Conservation (phyloP, 495 filamentous ascomycete species). For the Hypomontagnella submonticulosa region DNA sequence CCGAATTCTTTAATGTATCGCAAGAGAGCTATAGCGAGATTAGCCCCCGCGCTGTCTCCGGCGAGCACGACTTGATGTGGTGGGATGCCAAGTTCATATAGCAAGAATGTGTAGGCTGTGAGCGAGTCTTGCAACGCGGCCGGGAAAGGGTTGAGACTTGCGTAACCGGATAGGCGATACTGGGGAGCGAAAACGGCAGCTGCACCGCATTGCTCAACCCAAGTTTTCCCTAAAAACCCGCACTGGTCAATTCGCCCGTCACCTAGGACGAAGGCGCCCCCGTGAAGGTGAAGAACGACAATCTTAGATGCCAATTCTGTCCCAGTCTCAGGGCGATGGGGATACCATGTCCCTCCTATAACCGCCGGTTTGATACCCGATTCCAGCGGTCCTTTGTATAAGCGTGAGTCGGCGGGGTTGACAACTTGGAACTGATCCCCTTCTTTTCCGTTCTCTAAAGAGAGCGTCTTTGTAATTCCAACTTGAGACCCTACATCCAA, state of each 20-base stretch:
- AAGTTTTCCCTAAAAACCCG: constrained; percentile 28
- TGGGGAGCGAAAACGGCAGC: constrained; percentile 54
- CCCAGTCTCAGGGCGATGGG: constrained; percentile 6
- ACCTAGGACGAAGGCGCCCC: constrained; percentile 59
- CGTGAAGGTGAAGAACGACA: constrained; percentile 69
- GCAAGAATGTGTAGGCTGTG: constrained; percentile 55
- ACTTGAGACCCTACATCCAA: constrained; percentile 20
- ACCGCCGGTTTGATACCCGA: constrained; percentile 28
- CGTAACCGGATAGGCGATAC: constrained; percentile 52
- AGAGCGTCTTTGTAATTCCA: constrained; percentile 21
- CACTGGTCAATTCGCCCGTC: constrained; percentile 49
- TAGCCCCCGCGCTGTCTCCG: constrained; percentile 48
- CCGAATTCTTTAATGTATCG: constrained; percentile 49
- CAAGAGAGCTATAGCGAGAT: constrained; percentile 51
- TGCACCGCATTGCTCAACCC: constrained; percentile 26
- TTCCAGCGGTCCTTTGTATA: constrained; percentile 29
- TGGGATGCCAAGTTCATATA: constrained; percentile 49
- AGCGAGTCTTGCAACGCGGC: constrained; percentile 60
- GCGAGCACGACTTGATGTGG: constrained; percentile 42
- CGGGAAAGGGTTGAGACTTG: constrained; percentile 51
- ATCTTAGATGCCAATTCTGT: constrained; percentile 5
- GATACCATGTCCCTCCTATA: constrained; percentile 40
- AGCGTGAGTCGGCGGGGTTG: constrained; percentile 2
- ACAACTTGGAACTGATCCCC: constrained; percentile 31
- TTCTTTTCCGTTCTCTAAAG: constrained; percentile 24